phyloP scores from a whole-genome alignment of 2,329 filamentous ascomycete genomes.

The Aureobasidium sp. region DNA sequence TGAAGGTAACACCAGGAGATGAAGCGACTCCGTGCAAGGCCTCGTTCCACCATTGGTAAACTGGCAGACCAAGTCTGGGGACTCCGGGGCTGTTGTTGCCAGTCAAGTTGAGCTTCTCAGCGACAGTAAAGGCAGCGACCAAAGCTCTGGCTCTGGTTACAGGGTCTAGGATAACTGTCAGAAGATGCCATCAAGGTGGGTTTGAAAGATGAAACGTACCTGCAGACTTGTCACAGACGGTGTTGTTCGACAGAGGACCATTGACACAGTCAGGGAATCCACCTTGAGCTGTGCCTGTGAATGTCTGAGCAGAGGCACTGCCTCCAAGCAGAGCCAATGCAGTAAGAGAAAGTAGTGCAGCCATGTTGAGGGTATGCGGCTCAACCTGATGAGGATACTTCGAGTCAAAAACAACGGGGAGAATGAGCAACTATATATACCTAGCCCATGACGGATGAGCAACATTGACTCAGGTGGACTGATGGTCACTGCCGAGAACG shows the following conservation, averaged over 20 bases:
- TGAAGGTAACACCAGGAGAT: constrained; percentile 50
- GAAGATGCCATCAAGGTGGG: background rate
- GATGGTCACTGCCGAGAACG: background rate
- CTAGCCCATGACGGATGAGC: background rate
- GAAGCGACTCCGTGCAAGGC: constrained; percentile 48
- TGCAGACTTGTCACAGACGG: constrained; percentile 44
- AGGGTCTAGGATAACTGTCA: constrained; percentile 21
- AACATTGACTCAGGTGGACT: constrained; percentile 1
- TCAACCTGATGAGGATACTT: background rate
- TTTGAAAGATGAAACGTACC: constrained; percentile 20
- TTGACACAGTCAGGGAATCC: constrained; percentile 46
- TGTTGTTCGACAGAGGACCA: constrained; percentile 42
- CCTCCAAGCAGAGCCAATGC: constrained; percentile 13
- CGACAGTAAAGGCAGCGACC: constrained; percentile 43
- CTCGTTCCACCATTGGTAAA: constrained; percentile 57
- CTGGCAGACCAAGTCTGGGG: constrained; percentile 49
- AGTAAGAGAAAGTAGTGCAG: constrained; percentile 10
- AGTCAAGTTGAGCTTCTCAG: constrained; percentile 51
- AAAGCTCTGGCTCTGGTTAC: constrained; percentile 41
- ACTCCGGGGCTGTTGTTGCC: constrained; percentile 45
- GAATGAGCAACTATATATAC: constrained; percentile 11
- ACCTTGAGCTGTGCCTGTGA: constrained; percentile 8
- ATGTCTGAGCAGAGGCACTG: constrained; percentile 9
- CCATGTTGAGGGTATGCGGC: constrained; percentile 1
- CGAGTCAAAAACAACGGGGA: background rate